Percentiles rank a stretch among this genome's conserved stretches.
These are phyloP conservation scores for Zoysia matrella DNA, from an alignment of 202 grass and related monocot genomes.

Conservation along the genomic window DNA sequence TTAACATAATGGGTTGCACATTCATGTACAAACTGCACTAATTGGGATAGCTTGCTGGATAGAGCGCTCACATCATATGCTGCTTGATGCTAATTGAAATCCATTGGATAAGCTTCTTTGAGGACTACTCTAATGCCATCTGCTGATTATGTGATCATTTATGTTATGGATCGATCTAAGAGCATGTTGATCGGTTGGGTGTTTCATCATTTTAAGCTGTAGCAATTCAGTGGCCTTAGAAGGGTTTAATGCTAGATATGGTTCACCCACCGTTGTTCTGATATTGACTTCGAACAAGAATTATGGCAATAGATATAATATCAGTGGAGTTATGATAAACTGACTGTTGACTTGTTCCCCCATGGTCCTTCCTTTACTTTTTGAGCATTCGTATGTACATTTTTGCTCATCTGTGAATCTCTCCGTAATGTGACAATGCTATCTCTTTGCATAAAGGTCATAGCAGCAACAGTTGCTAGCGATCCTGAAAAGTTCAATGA, in stretches of 20 bases:
- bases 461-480: slow-evolving; percentile 82
- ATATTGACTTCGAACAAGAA: slow-evolving; percentile 4
- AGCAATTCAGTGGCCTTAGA: background rate
- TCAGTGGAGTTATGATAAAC: slow-evolving; percentile 30
- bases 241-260: background rate
- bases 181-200: background rate
- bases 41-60: slow-evolving; percentile 12
- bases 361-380: slow-evolving; percentile 1
- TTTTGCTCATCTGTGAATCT: slow-evolving; percentile 4
- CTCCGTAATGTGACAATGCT: slow-evolving; percentile 6
- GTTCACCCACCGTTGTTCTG: background rate
- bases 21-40: background rate
- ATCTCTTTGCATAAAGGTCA: slow-evolving; percentile 59
- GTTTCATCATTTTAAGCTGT: slow-evolving; percentile 24
- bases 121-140: slow-evolving; percentile 10
- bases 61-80: background rate
- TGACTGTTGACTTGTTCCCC: background rate
- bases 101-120: slow-evolving; percentile 15
- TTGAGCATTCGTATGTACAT: background rate
- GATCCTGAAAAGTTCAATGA: slow-evolving; percentile 83
- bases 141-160: background rate
- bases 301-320: background rate
- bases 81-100: background rate
- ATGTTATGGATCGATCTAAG: slow-evolving; percentile 26
- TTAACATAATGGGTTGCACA: background rate